phyloP scores from a whole-genome alignment of 371 early-diverging fungal genomes.

The Syncephalastrum contaminatum region DNA sequence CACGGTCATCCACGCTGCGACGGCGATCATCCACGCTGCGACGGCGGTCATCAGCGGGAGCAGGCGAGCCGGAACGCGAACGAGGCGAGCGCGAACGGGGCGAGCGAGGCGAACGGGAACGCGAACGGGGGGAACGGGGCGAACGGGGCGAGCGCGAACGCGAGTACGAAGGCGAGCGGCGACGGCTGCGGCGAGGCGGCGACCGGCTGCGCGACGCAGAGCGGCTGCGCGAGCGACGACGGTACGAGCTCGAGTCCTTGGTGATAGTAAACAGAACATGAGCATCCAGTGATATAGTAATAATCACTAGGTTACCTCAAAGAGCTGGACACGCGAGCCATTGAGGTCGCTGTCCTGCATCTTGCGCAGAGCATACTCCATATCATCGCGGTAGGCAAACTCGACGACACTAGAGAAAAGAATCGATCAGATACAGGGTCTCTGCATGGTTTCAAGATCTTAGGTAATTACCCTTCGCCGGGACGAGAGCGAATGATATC shows the following conservation, averaged over 20 bases:
- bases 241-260: slow-evolving; percentile 36
- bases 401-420: slow-evolving; percentile 93
- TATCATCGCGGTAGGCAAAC: slow-evolving; percentile 77
- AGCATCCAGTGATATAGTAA: slow-evolving; percentile 1
- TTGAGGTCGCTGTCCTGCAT: slow-evolving; percentile 86
- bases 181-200: slow-evolving; percentile 37
- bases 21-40: slow-evolving; percentile 17
- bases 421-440: too few species aligned
- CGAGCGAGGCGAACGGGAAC: slow-evolving; percentile 15
- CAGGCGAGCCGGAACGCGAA: slow-evolving; percentile 24
- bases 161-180: slow-evolving; percentile 27
- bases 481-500: slow-evolving; percentile 81
- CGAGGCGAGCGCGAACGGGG: slow-evolving; percentile 33
- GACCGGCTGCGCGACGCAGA: slow-evolving; percentile 41
- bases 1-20: slow-evolving; percentile 14
- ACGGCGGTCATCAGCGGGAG: slow-evolving; percentile 23
- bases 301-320: slow-evolving; percentile 58
- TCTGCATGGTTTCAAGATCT: neutral
- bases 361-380: slow-evolving; percentile 83
- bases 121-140: slow-evolving; percentile 19
- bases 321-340: slow-evolving; percentile 75
- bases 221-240: slow-evolving; percentile 36
- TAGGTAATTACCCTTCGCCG: slow-evolving; percentile 83
- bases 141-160: slow-evolving; percentile 15
- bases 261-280: neutral